These are phyloP conservation scores for Teunomyces gatunensis DNA, from an alignment of 805 yeast genomes.

Conservation along the genomic window DNA sequence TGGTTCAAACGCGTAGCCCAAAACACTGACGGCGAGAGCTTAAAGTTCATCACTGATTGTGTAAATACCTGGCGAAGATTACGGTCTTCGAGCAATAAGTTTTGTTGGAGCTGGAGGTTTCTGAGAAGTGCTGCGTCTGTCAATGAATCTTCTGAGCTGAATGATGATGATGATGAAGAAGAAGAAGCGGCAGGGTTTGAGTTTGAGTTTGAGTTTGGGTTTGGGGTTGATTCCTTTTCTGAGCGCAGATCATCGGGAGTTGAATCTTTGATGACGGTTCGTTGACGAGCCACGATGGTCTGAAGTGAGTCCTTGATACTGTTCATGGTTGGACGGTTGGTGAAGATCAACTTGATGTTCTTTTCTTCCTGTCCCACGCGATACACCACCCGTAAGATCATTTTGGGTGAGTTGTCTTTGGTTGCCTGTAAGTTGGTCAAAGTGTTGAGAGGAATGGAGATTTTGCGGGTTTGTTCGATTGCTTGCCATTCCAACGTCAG, in stretches of 20 bases:
- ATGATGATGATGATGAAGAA: conserved; percentile 9
- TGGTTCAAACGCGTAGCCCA: conserved; percentile 83
- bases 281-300: conserved; percentile 64
- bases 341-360: conserved; percentile 54
- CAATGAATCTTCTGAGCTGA: conserved; percentile 11
- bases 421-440: conserved; percentile 62
- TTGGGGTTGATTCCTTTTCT: not conserved
- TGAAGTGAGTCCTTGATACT: conserved; percentile 65
- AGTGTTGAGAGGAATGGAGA: conserved; percentile 34
- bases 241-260: no score
- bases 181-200: not conserved
- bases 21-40: conserved; percentile 76
- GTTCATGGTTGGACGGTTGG: conserved; percentile 73
- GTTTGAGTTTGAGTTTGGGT: not conserved
- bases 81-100: conserved; percentile 66
- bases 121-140: conserved; percentile 53
- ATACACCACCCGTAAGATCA: conserved; percentile 60
- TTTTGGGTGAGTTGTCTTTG: conserved; percentile 60
- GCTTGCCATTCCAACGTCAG: conserved; percentile 43
- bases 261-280: conserved; percentile 46
- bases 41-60: conserved; percentile 78
- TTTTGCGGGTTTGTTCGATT: conserved; percentile 33
- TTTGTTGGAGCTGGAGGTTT: conserved; percentile 77
- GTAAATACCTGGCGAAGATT: conserved; percentile 72
- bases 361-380: conserved; percentile 34